Conservation (phyloP, 148 eudicot genomes). For the Chenopodium album region DNA sequence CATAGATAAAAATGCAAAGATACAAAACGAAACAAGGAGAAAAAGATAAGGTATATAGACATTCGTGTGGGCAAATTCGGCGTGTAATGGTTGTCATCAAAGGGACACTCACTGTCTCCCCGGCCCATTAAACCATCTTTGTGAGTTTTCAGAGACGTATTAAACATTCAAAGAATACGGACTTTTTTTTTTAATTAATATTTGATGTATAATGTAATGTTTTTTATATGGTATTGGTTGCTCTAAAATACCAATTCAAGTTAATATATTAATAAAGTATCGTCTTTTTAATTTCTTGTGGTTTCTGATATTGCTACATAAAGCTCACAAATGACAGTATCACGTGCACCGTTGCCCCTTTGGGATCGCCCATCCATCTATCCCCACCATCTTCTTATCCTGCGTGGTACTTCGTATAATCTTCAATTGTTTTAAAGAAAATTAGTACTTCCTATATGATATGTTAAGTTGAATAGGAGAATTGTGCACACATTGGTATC, state of each 20-base stretch:
- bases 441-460: too few species aligned
- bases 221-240: neutral
- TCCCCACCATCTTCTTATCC: neutral
- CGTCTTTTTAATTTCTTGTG: neutral
- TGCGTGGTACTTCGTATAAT: neutral
- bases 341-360: slow-evolving; percentile 27
- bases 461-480: too few species aligned
- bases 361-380: slow-evolving; percentile 16
- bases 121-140: neutral
- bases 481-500: too few species aligned
- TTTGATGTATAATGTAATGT: neutral
- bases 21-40: neutral
- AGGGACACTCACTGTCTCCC: neutral
- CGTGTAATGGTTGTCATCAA: neutral
- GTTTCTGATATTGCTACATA: neutral
- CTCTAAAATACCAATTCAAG: neutral
- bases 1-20: neutral
- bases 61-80: slow-evolving; percentile 18
- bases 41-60: neutral
- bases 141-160: neutral
- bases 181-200: neutral
- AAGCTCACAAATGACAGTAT: slow-evolving; percentile 17
- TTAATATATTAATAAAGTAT: neutral
- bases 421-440: too few species aligned
- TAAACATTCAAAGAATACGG: neutral